Evolutionary conservation across 1,139 yeast genomes (phyloP), one percentile per base, ranked within the genome.

Genomic region (Spathaspora sp.): DNA sequence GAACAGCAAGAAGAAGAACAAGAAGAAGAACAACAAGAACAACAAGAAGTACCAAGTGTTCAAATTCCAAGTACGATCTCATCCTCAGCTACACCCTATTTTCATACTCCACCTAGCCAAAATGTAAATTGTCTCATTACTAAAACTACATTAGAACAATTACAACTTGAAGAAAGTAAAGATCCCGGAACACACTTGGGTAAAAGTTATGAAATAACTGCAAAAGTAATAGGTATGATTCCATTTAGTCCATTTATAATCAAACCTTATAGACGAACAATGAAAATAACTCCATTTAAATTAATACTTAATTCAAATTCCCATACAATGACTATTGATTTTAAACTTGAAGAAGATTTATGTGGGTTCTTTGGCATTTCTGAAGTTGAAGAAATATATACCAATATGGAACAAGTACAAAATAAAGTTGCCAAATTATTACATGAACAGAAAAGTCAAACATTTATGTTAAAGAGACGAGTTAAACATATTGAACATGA

Each of bases 261-360:
- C 9, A 65, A 64, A 44, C 74, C 74, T 0, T 65, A 56, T 43
- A 53, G 55, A 6, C 51, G 72, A 29, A 65, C 74, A 1, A 43
- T 68, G 16, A 68, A 68, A 44, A 51, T 65, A 1, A 53, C 65
- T 2, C 53, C 55, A 7, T 59, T 70, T 45, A 63, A 57, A 45
- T 39, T 70, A 2, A 45, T 56, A 7, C 49, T 67, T 10, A 41
- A 51, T 10, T 64, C 62, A 34, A 46, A 43, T 7, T 17, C 20
- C 6, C 24, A 43, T 7, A 27, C 42, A 2, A 50, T 45, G 26
- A 38, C 67, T 3, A 48, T 67, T 3, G 73, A 70, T 43, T 60
- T 69, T 25, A 48, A 53, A 10, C 56, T 58, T 2, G 62, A 57
- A 3, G 40, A 46, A 7, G 74, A 71, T 38, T 52, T 67, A 3